These are phyloP conservation scores for Xylaria sp. DNA, from an alignment of 2,329 filamentous ascomycete species.

Conservation along the genomic window DNA sequence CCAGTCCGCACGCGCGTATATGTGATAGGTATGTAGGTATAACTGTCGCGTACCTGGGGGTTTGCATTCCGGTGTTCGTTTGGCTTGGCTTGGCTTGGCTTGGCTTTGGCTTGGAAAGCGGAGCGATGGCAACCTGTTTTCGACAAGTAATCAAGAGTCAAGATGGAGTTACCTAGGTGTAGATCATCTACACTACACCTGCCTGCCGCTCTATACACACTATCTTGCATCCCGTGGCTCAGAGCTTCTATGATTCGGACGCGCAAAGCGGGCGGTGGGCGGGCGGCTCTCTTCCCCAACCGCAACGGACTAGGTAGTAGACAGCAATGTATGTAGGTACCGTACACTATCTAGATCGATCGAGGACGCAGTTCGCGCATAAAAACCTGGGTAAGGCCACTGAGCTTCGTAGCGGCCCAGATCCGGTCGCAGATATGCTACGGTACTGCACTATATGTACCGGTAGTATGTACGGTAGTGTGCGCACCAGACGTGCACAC, in stretches of 20 bases:
- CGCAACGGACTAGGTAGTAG: slow-evolving; percentile 14
- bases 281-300: slow-evolving; percentile 4
- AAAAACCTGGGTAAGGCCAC: slow-evolving; percentile 17
- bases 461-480: neutral
- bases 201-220: too few species aligned
- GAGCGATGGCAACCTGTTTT: neutral
- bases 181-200: slow-evolving; percentile 8
- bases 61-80: neutral
- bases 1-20: neutral
- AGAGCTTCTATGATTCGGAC: slow-evolving; percentile 1
- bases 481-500: neutral
- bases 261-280: neutral
- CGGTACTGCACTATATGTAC: neutral
- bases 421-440: slow-evolving; percentile 30
- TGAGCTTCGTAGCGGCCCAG: slow-evolving; percentile 16
- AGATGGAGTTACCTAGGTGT: slow-evolving; percentile 13
- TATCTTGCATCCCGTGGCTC: neutral
- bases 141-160: slow-evolving; percentile 2
- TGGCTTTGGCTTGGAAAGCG: slow-evolving; percentile 12
- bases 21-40: neutral
- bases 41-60: neutral
- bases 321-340: neutral
- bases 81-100: neutral
- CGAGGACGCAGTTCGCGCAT: slow-evolving; percentile 30
- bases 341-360: slow-evolving; percentile 23